phyloP scores from a whole-genome alignment of 1,284 basidiomycete species.

The Cystobasidium sp. region DNA sequence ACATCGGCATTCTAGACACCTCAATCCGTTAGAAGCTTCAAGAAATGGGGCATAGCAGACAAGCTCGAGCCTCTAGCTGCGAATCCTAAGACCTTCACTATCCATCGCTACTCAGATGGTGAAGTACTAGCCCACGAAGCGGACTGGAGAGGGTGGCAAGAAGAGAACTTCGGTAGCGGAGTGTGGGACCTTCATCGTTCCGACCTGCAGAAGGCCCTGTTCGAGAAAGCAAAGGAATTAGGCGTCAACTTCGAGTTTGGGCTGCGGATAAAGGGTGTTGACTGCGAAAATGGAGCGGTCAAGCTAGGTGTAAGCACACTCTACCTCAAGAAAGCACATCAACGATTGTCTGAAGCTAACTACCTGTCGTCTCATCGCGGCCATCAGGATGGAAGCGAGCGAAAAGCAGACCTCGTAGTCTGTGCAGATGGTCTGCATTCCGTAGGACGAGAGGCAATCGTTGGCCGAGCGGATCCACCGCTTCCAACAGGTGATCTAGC shows the following conservation, averaged over 20 bases:
- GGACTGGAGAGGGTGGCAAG: conserved; percentile 26
- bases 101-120: conserved; percentile 42
- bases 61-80: conserved; percentile 34
- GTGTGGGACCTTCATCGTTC: conserved; percentile 42
- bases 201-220: conserved; percentile 37
- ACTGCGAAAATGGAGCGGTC: conserved; percentile 24
- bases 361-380: background rate
- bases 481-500: conserved; percentile 42
- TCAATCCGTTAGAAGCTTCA: conserved; percentile 31
- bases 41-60: conserved; percentile 35
- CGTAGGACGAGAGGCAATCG: conserved; percentile 21
- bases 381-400: conserved; percentile 19
- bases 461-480: conserved; percentile 27
- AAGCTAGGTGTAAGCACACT: conserved; percentile 8
- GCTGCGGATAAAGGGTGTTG: conserved; percentile 11
- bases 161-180: conserved; percentile 32
- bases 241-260: conserved; percentile 29
- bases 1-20: conserved; percentile 22
- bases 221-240: conserved; percentile 33
- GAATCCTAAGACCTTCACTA: conserved; percentile 32
- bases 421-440: conserved; percentile 38
- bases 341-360: background rate
- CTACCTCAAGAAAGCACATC: too few species aligned
- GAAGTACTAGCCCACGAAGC: conserved; percentile 33
- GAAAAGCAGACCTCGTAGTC: conserved; percentile 38